These are phyloP conservation scores for Cordyceps farinosa DNA, from an alignment of 2,329 filamentous ascomycete species.

Conservation along the genomic window DNA sequence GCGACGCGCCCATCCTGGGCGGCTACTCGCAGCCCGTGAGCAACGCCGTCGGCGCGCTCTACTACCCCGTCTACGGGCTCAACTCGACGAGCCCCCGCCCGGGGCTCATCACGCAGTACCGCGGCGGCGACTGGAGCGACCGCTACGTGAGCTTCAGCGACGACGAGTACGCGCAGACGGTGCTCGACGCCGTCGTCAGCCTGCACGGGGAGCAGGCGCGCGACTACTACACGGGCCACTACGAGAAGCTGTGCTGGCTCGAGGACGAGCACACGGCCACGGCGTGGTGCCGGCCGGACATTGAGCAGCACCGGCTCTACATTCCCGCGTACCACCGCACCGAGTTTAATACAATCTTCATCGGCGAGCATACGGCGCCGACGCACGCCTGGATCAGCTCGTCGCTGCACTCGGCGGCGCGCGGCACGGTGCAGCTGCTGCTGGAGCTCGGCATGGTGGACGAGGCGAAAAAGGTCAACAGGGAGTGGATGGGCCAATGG, in stretches of 20 bases:
- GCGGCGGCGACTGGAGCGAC: conserved; percentile 29
- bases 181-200: conserved; percentile 28
- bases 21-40: conserved; percentile 31
- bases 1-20: conserved; percentile 29
- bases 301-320: conserved; percentile 32
- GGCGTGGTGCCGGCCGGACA: conserved; percentile 29
- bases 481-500: conserved; percentile 27
- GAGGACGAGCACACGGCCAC: conserved; percentile 29
- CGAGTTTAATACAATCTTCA: conserved; percentile 33
- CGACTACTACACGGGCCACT: conserved; percentile 30
- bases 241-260: conserved; percentile 33
- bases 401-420: conserved; percentile 28
- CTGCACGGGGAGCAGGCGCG: conserved; percentile 28
- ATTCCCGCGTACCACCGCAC: conserved; percentile 32
- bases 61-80: conserved; percentile 35
- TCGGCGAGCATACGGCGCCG: conserved; percentile 34
- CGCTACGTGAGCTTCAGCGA: conserved; percentile 28
- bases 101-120: conserved; percentile 33
- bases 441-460: conserved; percentile 24
- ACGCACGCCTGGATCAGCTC: conserved; percentile 34
- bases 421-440: conserved; percentile 30
- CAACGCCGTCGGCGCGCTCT: conserved; percentile 31
- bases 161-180: conserved; percentile 26
- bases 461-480: conserved; percentile 25
- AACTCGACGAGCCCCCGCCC: conserved; percentile 33